Evolutionary conservation across 2,329 filamentous ascomycete genomes (phyloP).

Genomic region (Pseudogymnoascus sp.): DNA sequence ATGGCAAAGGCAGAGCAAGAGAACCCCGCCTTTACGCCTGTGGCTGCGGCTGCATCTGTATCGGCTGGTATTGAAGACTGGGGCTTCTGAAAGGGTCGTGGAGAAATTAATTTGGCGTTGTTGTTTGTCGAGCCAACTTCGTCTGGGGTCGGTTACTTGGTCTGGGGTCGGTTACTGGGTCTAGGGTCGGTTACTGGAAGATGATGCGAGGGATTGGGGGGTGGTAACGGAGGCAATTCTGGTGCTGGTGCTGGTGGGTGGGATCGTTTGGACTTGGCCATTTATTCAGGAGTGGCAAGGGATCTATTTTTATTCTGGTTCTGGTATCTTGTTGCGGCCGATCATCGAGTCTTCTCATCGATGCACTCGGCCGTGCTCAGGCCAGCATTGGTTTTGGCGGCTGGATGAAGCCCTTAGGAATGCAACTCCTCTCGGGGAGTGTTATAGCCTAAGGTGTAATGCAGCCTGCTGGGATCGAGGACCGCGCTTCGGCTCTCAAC

Average conservation of each 20-base stretch:
- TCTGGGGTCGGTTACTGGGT: too few relatives aligned
- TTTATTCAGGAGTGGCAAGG: background rate
- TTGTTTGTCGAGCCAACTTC: too few relatives aligned
- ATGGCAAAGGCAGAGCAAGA: background rate
- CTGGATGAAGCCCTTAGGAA: background rate
- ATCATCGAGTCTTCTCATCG: background rate
- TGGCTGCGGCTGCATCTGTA: background rate
- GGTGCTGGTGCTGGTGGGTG: background rate
- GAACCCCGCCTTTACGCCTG: background rate
- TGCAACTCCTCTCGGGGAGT: background rate
- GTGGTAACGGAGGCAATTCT: background rate
- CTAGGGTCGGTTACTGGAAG: too few relatives aligned
- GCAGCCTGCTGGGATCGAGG: background rate
- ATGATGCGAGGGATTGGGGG: too few relatives aligned
- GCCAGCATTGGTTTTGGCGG: background rate
- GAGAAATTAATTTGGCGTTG: background rate
- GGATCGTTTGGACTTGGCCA: background rate
- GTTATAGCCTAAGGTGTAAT: background rate
- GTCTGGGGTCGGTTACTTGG: too few relatives aligned
- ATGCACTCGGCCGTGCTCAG: background rate
- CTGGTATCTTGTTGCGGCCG: background rate
- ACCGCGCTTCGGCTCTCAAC: background rate
- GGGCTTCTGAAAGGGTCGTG: background rate
- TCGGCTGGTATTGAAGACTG: background rate
- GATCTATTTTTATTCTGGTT: background rate